phyloP scores from a whole-genome alignment of 495 filamentous ascomycete genomes.

The Trichoderma virens region DNA sequence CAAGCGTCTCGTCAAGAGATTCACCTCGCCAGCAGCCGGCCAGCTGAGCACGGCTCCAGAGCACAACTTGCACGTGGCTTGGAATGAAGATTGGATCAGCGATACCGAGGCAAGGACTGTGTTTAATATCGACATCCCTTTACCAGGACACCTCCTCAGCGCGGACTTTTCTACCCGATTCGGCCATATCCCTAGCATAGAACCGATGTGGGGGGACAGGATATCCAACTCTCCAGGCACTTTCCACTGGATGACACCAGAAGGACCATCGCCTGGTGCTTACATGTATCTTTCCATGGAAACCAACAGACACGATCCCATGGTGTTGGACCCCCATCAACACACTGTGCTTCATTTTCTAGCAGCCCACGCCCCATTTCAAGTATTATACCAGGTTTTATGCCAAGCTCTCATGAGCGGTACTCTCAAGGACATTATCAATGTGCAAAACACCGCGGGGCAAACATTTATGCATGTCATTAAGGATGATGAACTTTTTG shows the following conservation, averaged over 20 bases:
- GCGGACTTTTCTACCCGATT: constrained; percentile 7
- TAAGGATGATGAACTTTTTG: constrained; percentile 34
- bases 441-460: constrained; percentile 29
- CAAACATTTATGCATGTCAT: constrained; percentile 45
- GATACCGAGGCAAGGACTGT: not conserved
- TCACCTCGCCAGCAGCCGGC: constrained; percentile 20
- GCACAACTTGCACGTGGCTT: constrained; percentile 9
- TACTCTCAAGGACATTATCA: constrained; percentile 8
- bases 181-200: too few species aligned
- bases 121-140: constrained; percentile 11
- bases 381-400: constrained; percentile 25
- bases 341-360: constrained; percentile 40
- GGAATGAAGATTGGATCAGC: not conserved
- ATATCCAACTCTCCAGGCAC: not conserved
- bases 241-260: not conserved
- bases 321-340: constrained; percentile 28
- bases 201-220: not conserved
- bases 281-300: not conserved
- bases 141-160: constrained; percentile 36
- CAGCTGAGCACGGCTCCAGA: constrained; percentile 10
- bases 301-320: not conserved
- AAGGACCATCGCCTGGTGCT: not conserved
- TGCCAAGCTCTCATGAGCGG: constrained; percentile 20
- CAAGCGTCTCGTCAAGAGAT: constrained; percentile 24
- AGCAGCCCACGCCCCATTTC: constrained; percentile 24